phyloP scores from a whole-genome alignment of 768 basidiomycete genomes.

The Suillus bovinus region DNA sequence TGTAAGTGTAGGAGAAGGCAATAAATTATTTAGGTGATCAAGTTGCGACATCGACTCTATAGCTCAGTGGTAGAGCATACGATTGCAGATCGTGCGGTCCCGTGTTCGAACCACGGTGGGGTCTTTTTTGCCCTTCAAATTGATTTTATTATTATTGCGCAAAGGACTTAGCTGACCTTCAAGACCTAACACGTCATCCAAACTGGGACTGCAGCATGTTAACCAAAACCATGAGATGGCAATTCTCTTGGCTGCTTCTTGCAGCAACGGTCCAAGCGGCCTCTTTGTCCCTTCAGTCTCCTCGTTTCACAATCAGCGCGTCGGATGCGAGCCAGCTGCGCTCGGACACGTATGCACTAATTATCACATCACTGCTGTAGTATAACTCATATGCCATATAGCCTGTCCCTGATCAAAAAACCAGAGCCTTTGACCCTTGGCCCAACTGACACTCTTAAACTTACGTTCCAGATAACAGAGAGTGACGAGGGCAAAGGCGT shows the following conservation, averaged over 20 bases:
- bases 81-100: slow-evolving; percentile 60
- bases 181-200: slow-evolving; percentile 16
- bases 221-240: slow-evolving; percentile 21
- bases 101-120: slow-evolving; percentile 61
- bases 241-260: slow-evolving; percentile 44
- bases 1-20: background rate
- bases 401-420: slow-evolving; percentile 53
- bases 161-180: background rate
- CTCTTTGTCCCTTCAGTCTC: slow-evolving; percentile 58
- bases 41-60: slow-evolving; percentile 21
- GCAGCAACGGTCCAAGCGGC: slow-evolving; percentile 54
- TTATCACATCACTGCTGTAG: slow-evolving; percentile 2
- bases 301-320: slow-evolving; percentile 58
- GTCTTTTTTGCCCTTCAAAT: slow-evolving; percentile 27
- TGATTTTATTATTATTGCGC: background rate
- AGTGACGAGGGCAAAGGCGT: slow-evolving; percentile 69
- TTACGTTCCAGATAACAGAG: slow-evolving; percentile 73
- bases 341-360: slow-evolving; percentile 60
- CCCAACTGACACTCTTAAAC: slow-evolving; percentile 64
- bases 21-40: background rate
- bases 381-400: slow-evolving; percentile 28
- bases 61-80: slow-evolving; percentile 57
- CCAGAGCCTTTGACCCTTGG: slow-evolving; percentile 53
- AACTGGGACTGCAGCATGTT: slow-evolving; percentile 6
- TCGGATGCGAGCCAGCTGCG: slow-evolving; percentile 58